phyloP scores from a whole-genome alignment of 140 eudicot genomes.

The Erigeron philadelphicus region DNA sequence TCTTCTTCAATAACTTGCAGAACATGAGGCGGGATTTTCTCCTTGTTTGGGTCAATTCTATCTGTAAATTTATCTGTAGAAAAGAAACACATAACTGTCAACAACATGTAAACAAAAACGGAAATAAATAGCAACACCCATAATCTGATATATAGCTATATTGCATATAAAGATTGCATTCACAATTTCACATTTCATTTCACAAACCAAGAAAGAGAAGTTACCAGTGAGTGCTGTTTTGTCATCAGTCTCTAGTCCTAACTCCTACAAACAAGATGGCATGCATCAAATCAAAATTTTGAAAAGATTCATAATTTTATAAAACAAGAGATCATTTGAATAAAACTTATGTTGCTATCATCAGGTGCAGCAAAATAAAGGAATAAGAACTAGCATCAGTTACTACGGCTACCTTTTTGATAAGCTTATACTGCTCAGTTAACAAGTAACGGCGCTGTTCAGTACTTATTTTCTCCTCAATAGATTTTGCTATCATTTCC shows the following conservation, averaged over 20 bases:
- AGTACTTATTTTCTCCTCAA: conserved; percentile 94
- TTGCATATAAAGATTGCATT: conserved; percentile 1
- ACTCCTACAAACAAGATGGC: conserved; percentile 51
- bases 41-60: conserved; percentile 92
- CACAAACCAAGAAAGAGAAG: conserved; percentile 17
- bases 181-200: not conserved
- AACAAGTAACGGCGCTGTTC: conserved; percentile 96
- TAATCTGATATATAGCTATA: conserved; percentile 11
- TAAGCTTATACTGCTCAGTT: conserved; percentile 94
- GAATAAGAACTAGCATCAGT: conserved; percentile 8
- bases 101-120: not conserved
- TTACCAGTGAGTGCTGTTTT: conserved; percentile 94
- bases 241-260: conserved; percentile 94
- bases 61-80: conserved; percentile 82
- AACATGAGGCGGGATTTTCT: conserved; percentile 82
- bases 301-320: conserved; percentile 5
- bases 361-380: conserved; percentile 1
- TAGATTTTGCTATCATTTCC: conserved; percentile 98
- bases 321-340: not conserved
- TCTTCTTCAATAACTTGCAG: conserved; percentile 99
- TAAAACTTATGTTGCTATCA: not conserved
- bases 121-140: conserved; percentile 6
- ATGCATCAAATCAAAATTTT: conserved; percentile 9
- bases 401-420: conserved; percentile 62
- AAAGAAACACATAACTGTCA: conserved; percentile 20